These are phyloP conservation scores for Heterobasidion parviporum DNA, from an alignment of 1,284 basidiomycete genomes.

Conservation along the genomic window DNA sequence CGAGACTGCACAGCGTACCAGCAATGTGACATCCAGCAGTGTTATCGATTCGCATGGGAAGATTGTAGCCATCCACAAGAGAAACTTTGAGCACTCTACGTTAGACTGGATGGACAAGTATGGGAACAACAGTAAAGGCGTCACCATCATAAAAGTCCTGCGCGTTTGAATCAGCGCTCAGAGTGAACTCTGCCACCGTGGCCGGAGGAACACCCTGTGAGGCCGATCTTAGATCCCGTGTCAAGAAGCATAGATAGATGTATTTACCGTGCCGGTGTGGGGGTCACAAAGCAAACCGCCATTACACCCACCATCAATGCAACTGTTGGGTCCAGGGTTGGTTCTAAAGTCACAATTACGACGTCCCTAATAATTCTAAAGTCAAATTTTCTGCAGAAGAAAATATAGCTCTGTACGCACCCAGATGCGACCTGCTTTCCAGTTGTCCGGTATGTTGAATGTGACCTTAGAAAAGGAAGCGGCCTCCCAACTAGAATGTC, in stretches of 20 bases:
- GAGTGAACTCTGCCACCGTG: slow-evolving; percentile 36
- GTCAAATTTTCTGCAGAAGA: background rate
- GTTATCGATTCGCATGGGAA: slow-evolving; percentile 48
- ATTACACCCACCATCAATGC: slow-evolving; percentile 17
- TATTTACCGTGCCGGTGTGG: slow-evolving; percentile 13
- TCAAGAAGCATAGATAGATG: background rate
- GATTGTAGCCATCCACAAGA: slow-evolving; percentile 28
- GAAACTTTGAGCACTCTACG: background rate
- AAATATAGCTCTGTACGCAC: slow-evolving; percentile 10
- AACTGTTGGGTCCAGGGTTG: slow-evolving; percentile 18
- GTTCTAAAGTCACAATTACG: slow-evolving; percentile 30
- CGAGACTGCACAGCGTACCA: too few species aligned
- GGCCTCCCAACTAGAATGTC: slow-evolving; percentile 22
- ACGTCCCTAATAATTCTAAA: slow-evolving; percentile 16
- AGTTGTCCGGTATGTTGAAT: slow-evolving; percentile 29
- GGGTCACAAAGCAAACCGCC: slow-evolving; percentile 16
- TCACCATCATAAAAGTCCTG: slow-evolving; percentile 35
- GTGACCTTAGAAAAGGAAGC: slow-evolving; percentile 19
- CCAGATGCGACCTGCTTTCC: slow-evolving; percentile 32
- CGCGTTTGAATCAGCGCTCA: slow-evolving; percentile 18
- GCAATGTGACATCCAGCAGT: slow-evolving; percentile 39
- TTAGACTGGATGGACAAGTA: background rate
- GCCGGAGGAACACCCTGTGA: slow-evolving; percentile 35
- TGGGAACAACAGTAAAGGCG: background rate
- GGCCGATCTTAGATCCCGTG: background rate